Base-by-base conservation (phyloP, 1,284 basidiomycete species). In the Apiotrichum mycotoxinovorans region DNA sequence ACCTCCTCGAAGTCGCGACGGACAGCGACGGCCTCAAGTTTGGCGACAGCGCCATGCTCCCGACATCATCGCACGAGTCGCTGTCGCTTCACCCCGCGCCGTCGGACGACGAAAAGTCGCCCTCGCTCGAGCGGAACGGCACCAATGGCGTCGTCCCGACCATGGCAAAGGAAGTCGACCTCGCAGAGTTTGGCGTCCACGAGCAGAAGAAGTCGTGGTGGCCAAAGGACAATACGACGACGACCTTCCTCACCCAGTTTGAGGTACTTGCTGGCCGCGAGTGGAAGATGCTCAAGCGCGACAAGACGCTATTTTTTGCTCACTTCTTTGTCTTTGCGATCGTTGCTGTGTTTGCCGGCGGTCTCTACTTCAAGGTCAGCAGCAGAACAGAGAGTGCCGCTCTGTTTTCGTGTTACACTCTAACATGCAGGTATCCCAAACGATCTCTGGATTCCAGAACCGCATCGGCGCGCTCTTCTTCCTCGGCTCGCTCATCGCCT, bases 391-490 rank as follows among this genome's bases (percentile, higher is more conserved):
- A 12, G 30, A 30, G 12, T 30, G 30, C 12, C 30, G 30, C 7
- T 5, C 12, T 12, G 17, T 15, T 15, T 15, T 15, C 35, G 17
- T 18, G 0, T 9, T 15, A 14, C 17, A 4, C 83, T 82, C 75
- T 82, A 14, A 87, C 84, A 1, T 30, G 94, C 95, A 57, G 88
- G 82, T 44, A 75, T 82, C 40, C n/a, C 10, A 41, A 17, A 87
- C 84, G 2, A 94, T 95, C 58, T 87, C 89, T 23, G 91, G 92
- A 0, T 95, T 95, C 82, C 92, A 95, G 74, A 91, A 75, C 57
- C 83, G 91, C 40, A 83, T 95, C n/a, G 91, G 91, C 27, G 88
- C 86, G 61, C 74, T 94, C 48, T 94, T 95, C 80, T 95, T 94
- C 83, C 73, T 94, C 68, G 89, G 90, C 42, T 85, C 89, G 11